Evolutionary conservation across 164 flowering plant genomes (phyloP).

Genomic region (Macadamia tetraphylla): DNA sequence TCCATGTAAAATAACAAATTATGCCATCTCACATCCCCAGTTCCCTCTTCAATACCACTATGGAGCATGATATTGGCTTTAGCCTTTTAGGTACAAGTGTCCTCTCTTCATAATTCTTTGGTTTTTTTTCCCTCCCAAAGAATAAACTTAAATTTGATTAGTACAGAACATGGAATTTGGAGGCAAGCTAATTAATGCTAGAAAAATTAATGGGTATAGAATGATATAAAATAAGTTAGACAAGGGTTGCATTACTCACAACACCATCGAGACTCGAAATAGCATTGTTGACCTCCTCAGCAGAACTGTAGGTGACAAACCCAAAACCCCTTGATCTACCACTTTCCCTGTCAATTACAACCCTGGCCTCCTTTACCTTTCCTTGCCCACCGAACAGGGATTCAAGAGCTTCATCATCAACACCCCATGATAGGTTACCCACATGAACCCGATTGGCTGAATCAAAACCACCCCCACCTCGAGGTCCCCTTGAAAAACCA

Average conservation of each 20-base stretch:
- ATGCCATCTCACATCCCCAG: too few species aligned
- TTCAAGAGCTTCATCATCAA: constrained; percentile 53
- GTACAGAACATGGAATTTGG: background rate
- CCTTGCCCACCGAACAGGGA: constrained; percentile 50
- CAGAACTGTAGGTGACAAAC: constrained; percentile 69
- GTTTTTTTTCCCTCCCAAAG: too few species aligned
- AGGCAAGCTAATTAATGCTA: background rate
- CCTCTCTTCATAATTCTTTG: too few species aligned
- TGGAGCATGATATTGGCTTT: too few species aligned
- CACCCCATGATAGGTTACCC: constrained; percentile 70
- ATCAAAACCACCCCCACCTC: constrained; percentile 18
- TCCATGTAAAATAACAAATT: too few species aligned
- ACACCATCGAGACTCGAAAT: constrained; percentile 63
- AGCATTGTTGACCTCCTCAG: constrained; percentile 71
- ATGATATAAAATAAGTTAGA: background rate
- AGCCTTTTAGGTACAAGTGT: too few species aligned
- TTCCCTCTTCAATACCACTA: too few species aligned
- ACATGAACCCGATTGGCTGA: constrained; percentile 33
- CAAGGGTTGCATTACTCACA: constrained; percentile 42
- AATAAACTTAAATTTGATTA: too few species aligned
- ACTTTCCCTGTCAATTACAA: constrained; percentile 83
- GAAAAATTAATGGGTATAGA: background rate
- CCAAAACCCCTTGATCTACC: constrained; percentile 98
- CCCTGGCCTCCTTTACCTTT: constrained; percentile 74
- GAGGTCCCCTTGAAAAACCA: constrained; percentile 19